Evolutionary conservation across 345 rosid species (phyloP).

Genomic region (Limnanthes douglasii): DNA sequence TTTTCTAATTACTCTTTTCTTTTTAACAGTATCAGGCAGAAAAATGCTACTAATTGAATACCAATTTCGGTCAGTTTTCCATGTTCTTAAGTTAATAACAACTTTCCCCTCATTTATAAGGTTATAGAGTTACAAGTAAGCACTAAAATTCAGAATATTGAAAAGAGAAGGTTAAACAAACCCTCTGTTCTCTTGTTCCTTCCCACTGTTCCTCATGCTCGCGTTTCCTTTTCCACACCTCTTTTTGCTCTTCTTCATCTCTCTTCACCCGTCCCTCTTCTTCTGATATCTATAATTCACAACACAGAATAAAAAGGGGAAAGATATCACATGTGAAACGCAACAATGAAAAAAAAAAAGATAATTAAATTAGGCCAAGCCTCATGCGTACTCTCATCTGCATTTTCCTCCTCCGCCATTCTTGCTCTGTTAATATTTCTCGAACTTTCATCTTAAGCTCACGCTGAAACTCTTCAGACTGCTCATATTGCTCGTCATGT

Average conservation of each 20-base stretch:
- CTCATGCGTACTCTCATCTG: constrained; percentile 68
- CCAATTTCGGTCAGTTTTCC: no score
- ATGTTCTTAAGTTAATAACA: no score
- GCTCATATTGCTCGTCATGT: constrained; percentile 62
- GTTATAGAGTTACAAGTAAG: no score
- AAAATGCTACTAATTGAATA: no score
- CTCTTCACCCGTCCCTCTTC: constrained; percentile 98
- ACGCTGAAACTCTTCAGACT: constrained; percentile 61
- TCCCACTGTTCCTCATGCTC: constrained; percentile 99
- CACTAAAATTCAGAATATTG: neutral
- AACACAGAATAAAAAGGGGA: constrained; percentile 6
- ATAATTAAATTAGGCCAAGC: constrained; percentile 7
- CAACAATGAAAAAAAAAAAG: constrained; percentile 1
- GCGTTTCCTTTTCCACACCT: constrained; percentile 92
- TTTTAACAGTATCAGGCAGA: no score
- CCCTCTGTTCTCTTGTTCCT: constrained; percentile 94
- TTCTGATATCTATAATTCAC: constrained; percentile 61
- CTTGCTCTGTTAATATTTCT: constrained; percentile 90
- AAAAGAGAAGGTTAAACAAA: constrained; percentile 14
- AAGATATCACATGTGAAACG: constrained; percentile 2
- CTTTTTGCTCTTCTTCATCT: constrained; percentile 95
- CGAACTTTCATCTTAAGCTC: constrained; percentile 79
- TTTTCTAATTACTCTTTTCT: no score
- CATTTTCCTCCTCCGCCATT: constrained; percentile 98
- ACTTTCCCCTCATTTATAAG: no score